Conservation (phyloP, 2,329 filamentous ascomycete species). For the Colletotrichum musae region DNA sequence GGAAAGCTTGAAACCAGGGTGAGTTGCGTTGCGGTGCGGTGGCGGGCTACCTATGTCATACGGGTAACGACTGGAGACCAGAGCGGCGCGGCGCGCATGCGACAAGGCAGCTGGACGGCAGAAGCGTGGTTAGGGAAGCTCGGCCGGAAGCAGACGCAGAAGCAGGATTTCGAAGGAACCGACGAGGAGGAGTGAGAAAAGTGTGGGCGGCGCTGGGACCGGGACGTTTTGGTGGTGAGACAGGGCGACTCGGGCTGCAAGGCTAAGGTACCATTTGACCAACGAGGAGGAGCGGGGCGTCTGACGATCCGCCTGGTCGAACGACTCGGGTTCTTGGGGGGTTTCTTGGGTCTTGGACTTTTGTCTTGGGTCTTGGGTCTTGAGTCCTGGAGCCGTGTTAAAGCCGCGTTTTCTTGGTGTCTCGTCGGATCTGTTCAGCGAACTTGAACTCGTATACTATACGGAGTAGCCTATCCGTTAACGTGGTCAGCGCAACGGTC, state of each 20-base stretch:
- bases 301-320: slow-evolving; percentile 33
- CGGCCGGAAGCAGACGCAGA: slow-evolving; percentile 26
- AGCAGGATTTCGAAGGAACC: slow-evolving; percentile 3
- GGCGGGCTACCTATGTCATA: slow-evolving; percentile 37
- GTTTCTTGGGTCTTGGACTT: neutral
- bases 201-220: slow-evolving; percentile 29
- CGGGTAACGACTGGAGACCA: neutral
- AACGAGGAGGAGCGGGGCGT: slow-evolving; percentile 33
- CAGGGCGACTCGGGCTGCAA: slow-evolving; percentile 44
- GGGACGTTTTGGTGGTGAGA: slow-evolving; percentile 36
- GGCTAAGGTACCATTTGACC: slow-evolving; percentile 9
- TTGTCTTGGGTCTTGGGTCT: neutral
- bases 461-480: no score
- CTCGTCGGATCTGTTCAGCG: neutral
- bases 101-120: no score
- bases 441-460: neutral
- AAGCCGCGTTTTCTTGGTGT: neutral
- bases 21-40: no score
- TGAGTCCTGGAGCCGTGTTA: no score
- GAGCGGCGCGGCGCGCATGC: no score
- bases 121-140: no score
- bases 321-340: slow-evolving; percentile 16
- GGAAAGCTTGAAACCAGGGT: slow-evolving; percentile 29
- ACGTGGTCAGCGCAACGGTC: neutral
- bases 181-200: neutral